A percentile compares a stretch with the other conserved stretches of the same genome.
These are phyloP conservation scores for Turnera subulata DNA, from an alignment of 345 rosid species.

Conservation along the genomic window DNA sequence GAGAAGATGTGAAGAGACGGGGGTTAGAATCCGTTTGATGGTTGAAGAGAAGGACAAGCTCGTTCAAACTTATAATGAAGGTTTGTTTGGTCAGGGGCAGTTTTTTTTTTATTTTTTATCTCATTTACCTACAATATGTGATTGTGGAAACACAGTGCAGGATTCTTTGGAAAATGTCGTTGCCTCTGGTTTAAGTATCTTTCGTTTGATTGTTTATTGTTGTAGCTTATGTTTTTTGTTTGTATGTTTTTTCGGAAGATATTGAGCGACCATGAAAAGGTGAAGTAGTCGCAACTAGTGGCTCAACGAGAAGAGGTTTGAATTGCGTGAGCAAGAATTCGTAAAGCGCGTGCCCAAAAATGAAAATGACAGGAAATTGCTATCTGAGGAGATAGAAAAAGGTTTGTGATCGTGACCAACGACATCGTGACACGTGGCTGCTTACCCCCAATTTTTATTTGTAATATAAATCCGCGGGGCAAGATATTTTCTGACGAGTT, in stretches of 20 bases:
- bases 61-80: conserved; percentile 73
- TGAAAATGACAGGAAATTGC: conserved; percentile 62
- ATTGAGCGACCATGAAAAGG: conserved; percentile 79
- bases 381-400: conserved; percentile 70
- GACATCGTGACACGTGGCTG: too few species aligned
- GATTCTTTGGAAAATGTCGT: too few species aligned
- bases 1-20: conserved; percentile 53
- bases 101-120: not conserved
- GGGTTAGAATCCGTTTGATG: conserved; percentile 34
- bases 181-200: too few species aligned
- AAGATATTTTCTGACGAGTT: too few species aligned
- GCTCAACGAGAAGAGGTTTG: conserved; percentile 71
- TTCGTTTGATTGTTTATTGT: not conserved
- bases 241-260: conserved; percentile 51
- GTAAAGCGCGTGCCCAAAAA: conserved; percentile 81
- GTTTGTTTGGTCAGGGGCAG: conserved; percentile 25
- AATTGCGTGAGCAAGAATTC: conserved; percentile 57
- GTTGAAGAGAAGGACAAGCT: conserved; percentile 79
- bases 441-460: too few species aligned
- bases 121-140: too few species aligned
- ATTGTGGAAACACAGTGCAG: too few species aligned
- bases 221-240: not conserved
- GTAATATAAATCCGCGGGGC: too few species aligned
- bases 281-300: conserved; percentile 65
- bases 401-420: too few species aligned